Evolutionary conservation across 1,284 basidiomycete species (phyloP).

Genomic region (Cryptococcus sp.): DNA sequence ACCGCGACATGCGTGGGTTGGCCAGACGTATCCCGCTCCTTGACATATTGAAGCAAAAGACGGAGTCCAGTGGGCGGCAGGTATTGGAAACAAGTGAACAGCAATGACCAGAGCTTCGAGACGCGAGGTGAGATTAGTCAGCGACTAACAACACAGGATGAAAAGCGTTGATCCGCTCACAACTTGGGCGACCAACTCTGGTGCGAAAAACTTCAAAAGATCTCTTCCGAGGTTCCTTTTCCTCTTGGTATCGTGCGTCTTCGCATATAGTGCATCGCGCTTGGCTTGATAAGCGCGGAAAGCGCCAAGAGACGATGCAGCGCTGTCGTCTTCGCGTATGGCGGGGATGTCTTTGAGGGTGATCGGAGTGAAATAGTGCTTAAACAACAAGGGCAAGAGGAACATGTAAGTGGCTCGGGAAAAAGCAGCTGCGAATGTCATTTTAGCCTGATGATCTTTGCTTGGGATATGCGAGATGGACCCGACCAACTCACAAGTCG

Average conservation of each 20-base stretch:
- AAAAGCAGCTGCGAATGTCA: constrained; percentile 34
- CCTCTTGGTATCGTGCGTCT: constrained; percentile 31
- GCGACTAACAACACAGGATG: constrained; percentile 3
- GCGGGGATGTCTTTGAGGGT: constrained; percentile 56
- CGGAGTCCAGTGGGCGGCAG: constrained; percentile 58
- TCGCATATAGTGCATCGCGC: constrained; percentile 21
- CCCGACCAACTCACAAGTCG: constrained; percentile 28
- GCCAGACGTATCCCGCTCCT: constrained; percentile 35
- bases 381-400: constrained; percentile 53
- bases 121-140: not conserved
- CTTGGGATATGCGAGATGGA: not conserved
- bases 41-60: constrained; percentile 56
- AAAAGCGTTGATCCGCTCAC: constrained; percentile 22
- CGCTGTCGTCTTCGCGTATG: constrained; percentile 57
- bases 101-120: constrained; percentile 51
- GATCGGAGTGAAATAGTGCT: constrained; percentile 54
- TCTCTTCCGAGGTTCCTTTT: constrained; percentile 49
- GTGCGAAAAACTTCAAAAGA: constrained; percentile 36
- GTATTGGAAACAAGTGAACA: constrained; percentile 55
- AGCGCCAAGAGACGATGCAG: constrained; percentile 53
- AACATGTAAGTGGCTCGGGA: constrained; percentile 52
- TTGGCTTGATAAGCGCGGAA: constrained; percentile 47
- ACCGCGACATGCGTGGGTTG: constrained; percentile 57
- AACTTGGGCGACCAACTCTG: constrained; percentile 27
- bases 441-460: not conserved